A percentile compares a stretch with the other conserved stretches of the same genome.
These are phyloP conservation scores for Phanerochaete sordida DNA, from an alignment of 768 basidiomycete species.

Conservation along the genomic window DNA sequence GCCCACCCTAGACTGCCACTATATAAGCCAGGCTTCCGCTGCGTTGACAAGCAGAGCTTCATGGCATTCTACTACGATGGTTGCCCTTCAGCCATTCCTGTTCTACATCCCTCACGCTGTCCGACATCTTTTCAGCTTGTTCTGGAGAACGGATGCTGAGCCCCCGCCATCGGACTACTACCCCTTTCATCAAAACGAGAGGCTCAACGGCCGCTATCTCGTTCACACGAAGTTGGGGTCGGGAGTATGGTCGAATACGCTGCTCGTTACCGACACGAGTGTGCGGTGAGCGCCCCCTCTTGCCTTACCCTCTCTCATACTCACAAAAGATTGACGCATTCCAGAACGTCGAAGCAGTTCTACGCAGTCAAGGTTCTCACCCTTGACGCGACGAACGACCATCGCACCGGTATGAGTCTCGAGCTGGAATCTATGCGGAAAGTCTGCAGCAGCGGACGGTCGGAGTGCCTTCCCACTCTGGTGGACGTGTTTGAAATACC, in stretches of 20 bases:
- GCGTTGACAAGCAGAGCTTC: too few relatives aligned
- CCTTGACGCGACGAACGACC: conserved; percentile 16
- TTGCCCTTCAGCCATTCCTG: background rate
- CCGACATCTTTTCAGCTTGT: background rate
- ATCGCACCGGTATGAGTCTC: background rate
- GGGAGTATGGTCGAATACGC: conserved; percentile 10
- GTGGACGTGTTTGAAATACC: conserved; percentile 15
- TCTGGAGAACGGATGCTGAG: background rate
- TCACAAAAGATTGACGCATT: too few relatives aligned
- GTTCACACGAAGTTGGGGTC: conserved; percentile 10
- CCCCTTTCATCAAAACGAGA: background rate
- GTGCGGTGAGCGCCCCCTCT: conserved; percentile 3
- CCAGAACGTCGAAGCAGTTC: background rate
- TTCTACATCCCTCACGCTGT: background rate
- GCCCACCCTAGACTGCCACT: too few relatives aligned
- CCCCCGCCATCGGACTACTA: background rate
- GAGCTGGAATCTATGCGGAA: conserved; percentile 20
- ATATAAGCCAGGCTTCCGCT: too few relatives aligned
- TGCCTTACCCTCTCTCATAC: too few relatives aligned
- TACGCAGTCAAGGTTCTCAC: conserved; percentile 22
- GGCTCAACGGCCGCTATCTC: background rate
- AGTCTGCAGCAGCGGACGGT: conserved; percentile 7
- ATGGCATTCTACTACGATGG: background rate
- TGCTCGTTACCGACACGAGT: conserved; percentile 8
- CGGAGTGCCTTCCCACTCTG: conserved; percentile 16